Percentiles rank a stretch among this genome's conserved stretches.
phyloP scores from a whole-genome alignment of 129 eudicot genomes.

The Helichrysum umbraculigerum region DNA sequence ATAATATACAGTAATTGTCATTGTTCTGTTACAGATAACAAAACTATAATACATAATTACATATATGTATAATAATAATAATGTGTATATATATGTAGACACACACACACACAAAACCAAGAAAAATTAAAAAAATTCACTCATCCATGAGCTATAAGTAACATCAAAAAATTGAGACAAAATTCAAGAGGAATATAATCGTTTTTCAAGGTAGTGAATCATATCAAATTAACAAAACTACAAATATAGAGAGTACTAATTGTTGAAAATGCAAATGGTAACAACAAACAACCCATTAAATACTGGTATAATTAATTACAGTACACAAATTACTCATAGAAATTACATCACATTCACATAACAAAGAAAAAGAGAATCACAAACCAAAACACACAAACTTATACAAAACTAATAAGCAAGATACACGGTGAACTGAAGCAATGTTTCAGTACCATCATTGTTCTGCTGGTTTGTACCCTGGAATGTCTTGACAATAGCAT shows the following conservation, averaged over 20 bases:
- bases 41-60: background rate
- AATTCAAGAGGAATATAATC: no score
- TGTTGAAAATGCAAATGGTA: background rate
- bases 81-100: background rate
- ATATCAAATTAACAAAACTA: no score
- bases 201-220: no score
- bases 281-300: background rate
- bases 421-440: slow-evolving; percentile 57
- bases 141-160: background rate
- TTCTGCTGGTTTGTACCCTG: slow-evolving; percentile 47
- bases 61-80: no score
- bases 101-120: background rate
- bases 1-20: no score
- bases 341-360: background rate
- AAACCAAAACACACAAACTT: slow-evolving; percentile 15
- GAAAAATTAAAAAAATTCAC: background rate
- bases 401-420: slow-evolving; percentile 45
- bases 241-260: no score
- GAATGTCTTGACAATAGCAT: slow-evolving; percentile 52
- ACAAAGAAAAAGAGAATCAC: background rate
- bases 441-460: slow-evolving; percentile 75
- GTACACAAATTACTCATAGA: slow-evolving; percentile 20
- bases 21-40: background rate
- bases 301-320: background rate
- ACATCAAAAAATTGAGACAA: no score